Base-by-base conservation (phyloP, 2,329 filamentous ascomycete species). In the Clarireedia hainanense region DNA sequence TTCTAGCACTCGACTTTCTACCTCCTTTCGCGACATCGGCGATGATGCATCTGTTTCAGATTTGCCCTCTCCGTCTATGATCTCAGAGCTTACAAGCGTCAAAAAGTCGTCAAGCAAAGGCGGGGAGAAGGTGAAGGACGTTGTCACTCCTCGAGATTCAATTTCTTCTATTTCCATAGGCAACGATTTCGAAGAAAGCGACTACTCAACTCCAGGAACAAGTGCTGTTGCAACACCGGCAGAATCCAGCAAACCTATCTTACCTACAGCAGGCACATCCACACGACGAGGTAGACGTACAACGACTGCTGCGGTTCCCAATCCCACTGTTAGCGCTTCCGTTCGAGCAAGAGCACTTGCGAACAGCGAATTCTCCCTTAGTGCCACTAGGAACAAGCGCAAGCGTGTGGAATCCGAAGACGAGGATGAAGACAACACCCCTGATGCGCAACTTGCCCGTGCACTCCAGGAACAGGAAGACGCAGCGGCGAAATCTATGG, bases 191-290 rank as follows among this genome's bases (percentile, higher is more conserved):
- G 72, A 73, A 5, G 77, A 73, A 10, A 73, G 74, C 39, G 78
- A 75, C 17, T 79, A 78, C 63, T 82, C 81, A 57, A 87, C 84
- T 3, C 83, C 83, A 4, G 79, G 74, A 39, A 87, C 84, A 20
- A 85, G 80, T 67, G 74, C 76, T 53, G 72, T 74, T 47, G 74
- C 73, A 17, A 85, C 82, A 9, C 82, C 64, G 15, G 62, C 23
- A 71, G 45, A 53, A 24, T 74, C 74, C 7, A 60, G 54, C 50
- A 61, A 69, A 50, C 65, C 43, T 2, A 23, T 48, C 5, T 6
- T 30, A 12, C n/a, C 43, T 40, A 20, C 34, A 47, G 62, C 58
- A 34, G 42, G 34, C 6, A 60, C 47, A 14, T 40, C 57, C 47
- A 47, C 52, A 63, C 67, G 58, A 66, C 64, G 62, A 62, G 60